Evolutionary conservation across 108 stramenopile genomes (phyloP), one percentile per base, ranked within the genome.

Genomic region (Skeletonema tropicum): DNA sequence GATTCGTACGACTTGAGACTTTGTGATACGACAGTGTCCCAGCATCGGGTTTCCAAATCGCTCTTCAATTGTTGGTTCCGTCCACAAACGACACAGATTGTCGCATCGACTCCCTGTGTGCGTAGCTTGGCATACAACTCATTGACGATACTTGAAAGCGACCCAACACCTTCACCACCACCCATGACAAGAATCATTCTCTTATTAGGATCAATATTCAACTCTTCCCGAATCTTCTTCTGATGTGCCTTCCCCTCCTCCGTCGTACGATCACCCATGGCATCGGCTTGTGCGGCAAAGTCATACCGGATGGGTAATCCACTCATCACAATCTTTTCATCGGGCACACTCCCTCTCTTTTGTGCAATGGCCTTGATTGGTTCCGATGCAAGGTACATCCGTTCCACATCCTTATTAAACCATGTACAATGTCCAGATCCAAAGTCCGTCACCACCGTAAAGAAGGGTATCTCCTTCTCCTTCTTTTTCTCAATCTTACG

Each of bases 381-480:
- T 46, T 96, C 91, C 0, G 91, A 90, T 0, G 98, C 97, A 5
- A 98, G 88, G 57, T 96, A 98, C 71, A 94, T 88, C 59, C 85
- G 86, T 62, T 97, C 95, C 12, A 89, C 89, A 49, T 91, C 75
- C 70, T 79, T 84, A 77, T 89, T 83, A 73, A 98, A 98, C 98
- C 98, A 98, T 19, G 90, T 96, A 30, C 89, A 82, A 77, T 98
- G 98, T 25, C 90, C 97, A 7, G 89, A 88, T 46, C 92, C 98
- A 30, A 98, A 88, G 81, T 98, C 98, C 11, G 98, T 98, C 14
- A 98, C 97, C 0, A 98, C 97, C 13, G 98, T 98, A 74, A 95
- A 97, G 77, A 94, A 90, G 1, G 94, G 94, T 55, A 90, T 88
- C 60, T 90, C 85, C 69, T 83, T 85, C 1, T 89, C 90, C 11